phyloP scores from a whole-genome alignment of 768 basidiomycete genomes.

The Nidularia sp. region DNA sequence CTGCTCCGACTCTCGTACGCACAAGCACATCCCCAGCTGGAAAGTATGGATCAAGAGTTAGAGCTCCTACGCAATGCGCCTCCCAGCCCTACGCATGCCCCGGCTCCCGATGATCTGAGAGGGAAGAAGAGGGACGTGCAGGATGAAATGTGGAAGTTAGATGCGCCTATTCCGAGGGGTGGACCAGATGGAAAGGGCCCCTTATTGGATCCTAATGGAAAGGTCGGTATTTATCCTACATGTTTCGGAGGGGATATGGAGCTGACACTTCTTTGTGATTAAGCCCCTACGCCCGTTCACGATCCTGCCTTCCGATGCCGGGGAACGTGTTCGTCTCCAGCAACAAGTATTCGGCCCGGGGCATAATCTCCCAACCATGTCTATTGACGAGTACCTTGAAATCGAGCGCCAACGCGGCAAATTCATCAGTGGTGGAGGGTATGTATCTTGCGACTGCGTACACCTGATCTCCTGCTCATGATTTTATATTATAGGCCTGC shows the following conservation, averaged over 20 bases:
- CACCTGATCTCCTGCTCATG: slow-evolving; percentile 2
- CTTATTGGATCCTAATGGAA: slow-evolving; percentile 72
- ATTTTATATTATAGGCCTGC: slow-evolving; percentile 44
- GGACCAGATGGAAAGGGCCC: slow-evolving; percentile 53
- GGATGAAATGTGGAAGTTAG: slow-evolving; percentile 71
- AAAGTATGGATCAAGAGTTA: slow-evolving; percentile 68
- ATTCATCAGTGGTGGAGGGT: slow-evolving; percentile 87
- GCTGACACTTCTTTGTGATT: neutral
- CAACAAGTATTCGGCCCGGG: slow-evolving; percentile 80
- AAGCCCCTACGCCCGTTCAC: slow-evolving; percentile 92
- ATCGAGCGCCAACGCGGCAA: slow-evolving; percentile 83
- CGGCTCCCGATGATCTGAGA: slow-evolving; percentile 28
- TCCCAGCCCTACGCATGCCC: slow-evolving; percentile 25
- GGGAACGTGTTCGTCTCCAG: slow-evolving; percentile 70
- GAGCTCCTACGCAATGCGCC: slow-evolving; percentile 61
- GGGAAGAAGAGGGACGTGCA: slow-evolving; percentile 35
- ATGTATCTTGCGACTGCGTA: slow-evolving; percentile 16
- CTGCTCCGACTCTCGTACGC: slow-evolving; percentile 71
- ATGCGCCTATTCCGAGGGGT: slow-evolving; percentile 40
- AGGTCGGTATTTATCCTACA: slow-evolving; percentile 37
- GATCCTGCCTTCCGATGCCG: slow-evolving; percentile 71
- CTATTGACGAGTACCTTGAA: slow-evolving; percentile 90
- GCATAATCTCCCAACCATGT: slow-evolving; percentile 90
- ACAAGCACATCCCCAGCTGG: slow-evolving; percentile 62
- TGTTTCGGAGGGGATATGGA: neutral